Conservation (phyloP, 306 rosid genomes). For the Dalbergia oliveri region DNA sequence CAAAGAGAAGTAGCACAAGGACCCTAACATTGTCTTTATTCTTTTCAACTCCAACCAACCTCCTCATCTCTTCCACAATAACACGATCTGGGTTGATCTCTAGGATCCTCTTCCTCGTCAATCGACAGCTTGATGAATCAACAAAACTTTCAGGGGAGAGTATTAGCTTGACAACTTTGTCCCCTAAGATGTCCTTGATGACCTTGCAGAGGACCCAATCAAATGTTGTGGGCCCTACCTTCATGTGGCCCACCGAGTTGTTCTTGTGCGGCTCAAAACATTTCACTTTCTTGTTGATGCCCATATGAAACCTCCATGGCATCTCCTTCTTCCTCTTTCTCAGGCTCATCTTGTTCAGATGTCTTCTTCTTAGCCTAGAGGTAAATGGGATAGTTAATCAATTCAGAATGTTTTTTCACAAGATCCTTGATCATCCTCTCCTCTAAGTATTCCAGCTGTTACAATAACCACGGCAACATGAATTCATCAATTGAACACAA, state of each 20-base stretch:
- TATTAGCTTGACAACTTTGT: conserved; percentile 56
- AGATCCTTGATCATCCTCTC: conserved; percentile 60
- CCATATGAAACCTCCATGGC: conserved; percentile 66
- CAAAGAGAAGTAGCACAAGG: conserved; percentile 64
- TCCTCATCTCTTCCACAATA: conserved; percentile 70
- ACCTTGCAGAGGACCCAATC: conserved; percentile 54
- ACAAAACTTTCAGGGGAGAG: conserved; percentile 64
- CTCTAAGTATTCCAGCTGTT: conserved; percentile 66
- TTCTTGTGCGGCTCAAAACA: conserved; percentile 46
- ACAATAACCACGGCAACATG: too few species aligned
- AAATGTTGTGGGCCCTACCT: too few species aligned
- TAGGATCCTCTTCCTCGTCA: conserved; percentile 73
- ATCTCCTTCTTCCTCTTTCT: conserved; percentile 67
- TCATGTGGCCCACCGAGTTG: too few species aligned
- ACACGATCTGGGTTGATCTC: conserved; percentile 72
- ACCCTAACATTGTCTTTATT: conserved; percentile 63
- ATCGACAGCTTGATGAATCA: conserved; percentile 70
- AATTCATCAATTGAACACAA: too few species aligned
- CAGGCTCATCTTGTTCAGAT: conserved; percentile 64
- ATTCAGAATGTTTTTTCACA: too few species aligned
- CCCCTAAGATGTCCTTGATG: conserved; percentile 63
- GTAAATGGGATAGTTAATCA: conserved; percentile 68
- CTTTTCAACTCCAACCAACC: conserved; percentile 63
- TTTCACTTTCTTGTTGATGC: conserved; percentile 64
- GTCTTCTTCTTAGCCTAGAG: conserved; percentile 66